These are phyloP conservation scores for Eucalyptus decipiens DNA, from an alignment of 345 rosid genomes.

Conservation along the genomic window DNA sequence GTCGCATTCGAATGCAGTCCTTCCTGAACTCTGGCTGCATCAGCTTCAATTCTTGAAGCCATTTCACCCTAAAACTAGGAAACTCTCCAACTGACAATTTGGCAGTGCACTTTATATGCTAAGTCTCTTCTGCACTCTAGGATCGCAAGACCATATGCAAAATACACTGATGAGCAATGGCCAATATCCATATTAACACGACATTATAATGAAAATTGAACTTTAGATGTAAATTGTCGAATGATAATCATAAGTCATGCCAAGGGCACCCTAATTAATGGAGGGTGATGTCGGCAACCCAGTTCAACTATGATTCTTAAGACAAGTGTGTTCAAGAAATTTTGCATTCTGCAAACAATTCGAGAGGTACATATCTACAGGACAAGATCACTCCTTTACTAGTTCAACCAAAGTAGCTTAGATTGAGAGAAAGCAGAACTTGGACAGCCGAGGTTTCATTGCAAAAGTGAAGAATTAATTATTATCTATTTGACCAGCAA, in stretches of 20 bases:
- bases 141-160: neutral
- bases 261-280: neutral
- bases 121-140: neutral
- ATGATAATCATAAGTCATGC: neutral
- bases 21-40: neutral
- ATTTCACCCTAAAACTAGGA: neutral
- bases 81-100: neutral
- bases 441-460: neutral
- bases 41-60: neutral
- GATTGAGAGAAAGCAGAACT: neutral
- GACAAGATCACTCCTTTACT: neutral
- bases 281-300: neutral
- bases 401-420: neutral
- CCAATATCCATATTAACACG: neutral
- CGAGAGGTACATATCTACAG: neutral
- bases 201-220: neutral
- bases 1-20: neutral
- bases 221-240: neutral
- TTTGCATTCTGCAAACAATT: neutral
- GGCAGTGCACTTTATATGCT: neutral
- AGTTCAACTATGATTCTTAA: neutral
- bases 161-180: neutral
- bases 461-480: neutral
- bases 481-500: neutral
- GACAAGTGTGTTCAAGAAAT: neutral